A percentile compares a stretch with the other conserved stretches of the same genome.
Evolutionary conservation across 345 rosid genomes (phyloP).

Genomic region (Draba incana): DNA sequence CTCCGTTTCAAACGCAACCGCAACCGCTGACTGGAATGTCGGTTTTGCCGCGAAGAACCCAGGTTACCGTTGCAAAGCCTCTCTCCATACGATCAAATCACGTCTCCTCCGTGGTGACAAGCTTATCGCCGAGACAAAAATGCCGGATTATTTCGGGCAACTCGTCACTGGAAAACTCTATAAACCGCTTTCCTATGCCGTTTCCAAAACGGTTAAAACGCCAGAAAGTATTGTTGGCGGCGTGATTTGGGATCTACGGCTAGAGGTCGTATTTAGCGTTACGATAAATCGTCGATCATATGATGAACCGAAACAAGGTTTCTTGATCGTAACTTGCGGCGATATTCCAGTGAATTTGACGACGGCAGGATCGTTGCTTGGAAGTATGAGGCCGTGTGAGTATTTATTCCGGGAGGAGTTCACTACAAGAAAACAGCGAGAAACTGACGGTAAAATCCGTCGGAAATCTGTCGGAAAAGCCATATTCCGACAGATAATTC

Average conservation of each 20-base stretch:
- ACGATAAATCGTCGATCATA: background rate
- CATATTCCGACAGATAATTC: too few species aligned
- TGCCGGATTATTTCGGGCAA: background rate
- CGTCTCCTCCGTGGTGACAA: background rate
- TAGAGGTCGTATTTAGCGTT: background rate
- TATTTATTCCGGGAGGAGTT: background rate
- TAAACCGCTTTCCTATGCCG: background rate
- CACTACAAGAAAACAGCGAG: too few species aligned
- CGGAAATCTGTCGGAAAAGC: too few species aligned
- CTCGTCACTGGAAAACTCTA: background rate
- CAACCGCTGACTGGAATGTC: constrained; percentile 20
- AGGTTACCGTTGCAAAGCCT: background rate
- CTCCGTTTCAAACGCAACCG: background rate
- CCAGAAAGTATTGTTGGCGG: background rate
- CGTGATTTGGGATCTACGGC: constrained; percentile 1
- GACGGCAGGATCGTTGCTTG: constrained; percentile 3
- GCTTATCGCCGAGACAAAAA: background rate
- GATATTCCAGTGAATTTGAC: constrained; percentile 19
- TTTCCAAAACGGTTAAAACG: constrained; percentile 4
- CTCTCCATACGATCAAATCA: background rate
- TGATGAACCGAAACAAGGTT: background rate
- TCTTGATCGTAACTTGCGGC: constrained; percentile 2
- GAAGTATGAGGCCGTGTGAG: constrained; percentile 23
- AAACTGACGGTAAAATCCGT: too few species aligned
- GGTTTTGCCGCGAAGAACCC: background rate